Percentiles rank a stretch among this genome's conserved stretches.
Evolutionary conservation across 2,329 filamentous ascomycete genomes (phyloP).

Genomic region (Claviceps maximensis): DNA sequence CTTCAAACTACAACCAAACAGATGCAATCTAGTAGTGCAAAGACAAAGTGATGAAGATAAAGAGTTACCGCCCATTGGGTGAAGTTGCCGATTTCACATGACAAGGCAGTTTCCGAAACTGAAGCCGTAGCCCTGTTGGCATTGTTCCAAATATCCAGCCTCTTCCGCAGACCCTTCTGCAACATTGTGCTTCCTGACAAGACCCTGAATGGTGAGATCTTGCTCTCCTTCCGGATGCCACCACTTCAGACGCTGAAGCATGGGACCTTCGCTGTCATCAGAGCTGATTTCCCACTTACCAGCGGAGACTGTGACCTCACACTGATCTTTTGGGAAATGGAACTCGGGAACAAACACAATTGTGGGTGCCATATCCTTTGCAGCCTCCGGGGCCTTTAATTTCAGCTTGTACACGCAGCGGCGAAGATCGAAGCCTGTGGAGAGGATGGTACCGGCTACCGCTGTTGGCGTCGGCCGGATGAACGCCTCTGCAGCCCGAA

Average conservation of each 20-base stretch:
- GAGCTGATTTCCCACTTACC: slow-evolving; percentile 81
- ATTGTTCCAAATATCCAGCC: slow-evolving; percentile 64
- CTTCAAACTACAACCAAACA: background rate
- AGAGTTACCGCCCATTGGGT: too few species aligned
- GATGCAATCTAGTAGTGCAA: background rate
- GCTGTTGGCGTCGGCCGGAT: slow-evolving; percentile 71
- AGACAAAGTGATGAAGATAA: background rate
- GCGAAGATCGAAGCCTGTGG: slow-evolving; percentile 71
- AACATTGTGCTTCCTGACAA: slow-evolving; percentile 50
- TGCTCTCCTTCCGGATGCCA: slow-evolving; percentile 87
- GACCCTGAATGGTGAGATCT: slow-evolving; percentile 60
- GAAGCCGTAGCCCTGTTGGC: slow-evolving; percentile 35
- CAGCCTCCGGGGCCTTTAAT: slow-evolving; percentile 46
- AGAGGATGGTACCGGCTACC: slow-evolving; percentile 56
- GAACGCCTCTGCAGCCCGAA: slow-evolving; percentile 85
- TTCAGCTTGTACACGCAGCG: slow-evolving; percentile 65
- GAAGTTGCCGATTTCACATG: slow-evolving; percentile 27
- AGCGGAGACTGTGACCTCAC: slow-evolving; percentile 60
- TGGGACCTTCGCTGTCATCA: slow-evolving; percentile 55
- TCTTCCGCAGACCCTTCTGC: slow-evolving; percentile 52
- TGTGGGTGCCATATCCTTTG: slow-evolving; percentile 54
- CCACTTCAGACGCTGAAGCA: slow-evolving; percentile 72
- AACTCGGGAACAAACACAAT: slow-evolving; percentile 80
- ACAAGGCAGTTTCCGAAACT: slow-evolving; percentile 33
- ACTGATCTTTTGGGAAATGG: slow-evolving; percentile 70